Evolutionary conservation across 176 grass and related monocot species (phyloP).

Genomic region (Musa acuminata): DNA sequence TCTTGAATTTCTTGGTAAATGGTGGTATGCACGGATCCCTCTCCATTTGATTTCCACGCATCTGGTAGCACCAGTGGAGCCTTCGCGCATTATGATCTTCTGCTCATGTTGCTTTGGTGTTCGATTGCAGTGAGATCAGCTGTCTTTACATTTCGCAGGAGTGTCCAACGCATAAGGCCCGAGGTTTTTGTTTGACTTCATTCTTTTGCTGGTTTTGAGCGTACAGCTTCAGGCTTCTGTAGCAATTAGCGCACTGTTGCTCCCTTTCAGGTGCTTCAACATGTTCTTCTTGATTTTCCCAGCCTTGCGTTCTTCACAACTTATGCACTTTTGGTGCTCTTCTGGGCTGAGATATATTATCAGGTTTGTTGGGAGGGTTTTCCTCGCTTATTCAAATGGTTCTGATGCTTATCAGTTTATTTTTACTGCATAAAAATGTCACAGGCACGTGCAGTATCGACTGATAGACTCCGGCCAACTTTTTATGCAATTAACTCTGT

Average conservation of each 20-base stretch:
- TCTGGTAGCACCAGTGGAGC: not conserved
- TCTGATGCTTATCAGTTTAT: not conserved
- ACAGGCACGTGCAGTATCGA: constrained; percentile 85
- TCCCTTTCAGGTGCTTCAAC: constrained; percentile 69
- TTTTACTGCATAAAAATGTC: constrained; percentile 4
- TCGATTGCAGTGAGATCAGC: constrained; percentile 60
- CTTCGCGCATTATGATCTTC: not conserved
- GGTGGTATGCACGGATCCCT: constrained; percentile 47
- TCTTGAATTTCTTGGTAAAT: constrained; percentile 92
- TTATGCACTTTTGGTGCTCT: constrained; percentile 82
- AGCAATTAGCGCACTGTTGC: constrained; percentile 17
- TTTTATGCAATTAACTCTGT: constrained; percentile 87
- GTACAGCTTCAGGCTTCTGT: not conserved
- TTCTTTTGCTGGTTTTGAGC: not conserved
- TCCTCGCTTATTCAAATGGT: not conserved
- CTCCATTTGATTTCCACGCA: not conserved
- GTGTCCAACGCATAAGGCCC: constrained; percentile 61
- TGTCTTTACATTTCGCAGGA: constrained; percentile 62
- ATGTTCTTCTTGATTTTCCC: constrained; percentile 87
- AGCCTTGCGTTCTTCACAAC: constrained; percentile 95
- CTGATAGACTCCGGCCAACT: constrained; percentile 79
- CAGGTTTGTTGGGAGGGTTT: constrained; percentile 31
- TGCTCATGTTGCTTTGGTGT: not conserved
- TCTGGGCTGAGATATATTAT: constrained; percentile 99
- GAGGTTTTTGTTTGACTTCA: constrained; percentile 43